Evolutionary conservation across 257 asterid genomes (phyloP).

Genomic region (Sherardia arvensis): DNA sequence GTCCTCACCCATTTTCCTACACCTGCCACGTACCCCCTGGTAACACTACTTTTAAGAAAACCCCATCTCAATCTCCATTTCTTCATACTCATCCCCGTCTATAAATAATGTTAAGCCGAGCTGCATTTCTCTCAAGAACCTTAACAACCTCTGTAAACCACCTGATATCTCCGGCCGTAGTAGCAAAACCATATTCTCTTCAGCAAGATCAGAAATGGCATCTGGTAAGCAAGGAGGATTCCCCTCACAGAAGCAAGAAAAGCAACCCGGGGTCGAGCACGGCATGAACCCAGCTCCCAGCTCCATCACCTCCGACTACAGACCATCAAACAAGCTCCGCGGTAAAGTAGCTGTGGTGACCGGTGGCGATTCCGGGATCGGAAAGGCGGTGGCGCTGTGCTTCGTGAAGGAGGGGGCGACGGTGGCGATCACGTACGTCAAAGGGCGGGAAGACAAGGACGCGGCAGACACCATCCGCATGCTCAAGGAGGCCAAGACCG

Average conservation of each 20-base stretch:
- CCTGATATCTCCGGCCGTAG: neutral
- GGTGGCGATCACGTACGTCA: slow-evolving; percentile 65
- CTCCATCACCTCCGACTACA: slow-evolving; percentile 24
- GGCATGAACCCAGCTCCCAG: slow-evolving; percentile 63
- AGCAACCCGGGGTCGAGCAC: slow-evolving; percentile 79
- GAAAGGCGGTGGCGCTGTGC: slow-evolving; percentile 55
- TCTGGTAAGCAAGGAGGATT: slow-evolving; percentile 20
- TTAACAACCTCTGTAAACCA: neutral
- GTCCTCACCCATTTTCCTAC: neutral
- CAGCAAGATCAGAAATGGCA: neutral
- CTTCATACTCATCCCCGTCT: neutral
- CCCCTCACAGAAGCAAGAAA: slow-evolving; percentile 57
- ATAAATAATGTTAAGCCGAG: neutral
- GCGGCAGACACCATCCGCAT: slow-evolving; percentile 47
- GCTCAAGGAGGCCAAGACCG: slow-evolving; percentile 29
- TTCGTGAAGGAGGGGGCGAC: slow-evolving; percentile 67
- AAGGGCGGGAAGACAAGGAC: slow-evolving; percentile 58
- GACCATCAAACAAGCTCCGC: slow-evolving; percentile 51
- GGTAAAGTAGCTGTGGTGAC: slow-evolving; percentile 62
- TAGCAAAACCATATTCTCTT: neutral
- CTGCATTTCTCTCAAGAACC: neutral
- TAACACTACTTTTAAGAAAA: neutral
- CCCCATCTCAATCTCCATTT: neutral
- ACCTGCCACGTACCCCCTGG: neutral
- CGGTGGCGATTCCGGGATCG: slow-evolving; percentile 75